Evolutionary conservation across 2,329 filamentous ascomycete species (phyloP), one percentile per base, ranked within the genome.

Genomic region (Celoporthe dispersa): DNA sequence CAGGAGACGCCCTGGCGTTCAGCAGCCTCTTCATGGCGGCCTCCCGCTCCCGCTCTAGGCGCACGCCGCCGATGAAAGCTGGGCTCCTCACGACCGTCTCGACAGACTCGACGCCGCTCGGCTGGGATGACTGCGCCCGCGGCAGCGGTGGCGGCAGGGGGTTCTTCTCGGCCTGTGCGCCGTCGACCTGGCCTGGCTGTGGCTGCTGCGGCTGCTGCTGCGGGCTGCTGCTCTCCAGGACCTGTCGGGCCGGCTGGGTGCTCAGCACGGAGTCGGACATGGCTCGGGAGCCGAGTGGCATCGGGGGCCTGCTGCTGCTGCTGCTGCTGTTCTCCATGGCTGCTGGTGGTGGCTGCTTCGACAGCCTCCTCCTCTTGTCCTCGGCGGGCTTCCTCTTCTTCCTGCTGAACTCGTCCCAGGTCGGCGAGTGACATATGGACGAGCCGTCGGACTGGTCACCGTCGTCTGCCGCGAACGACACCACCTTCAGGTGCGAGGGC

Each of bases 351-450:
- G 80, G 77, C 57, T 75, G 68, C 73, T 85, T 84, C 76, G 73
- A 80, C 68, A 64, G 71, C 68, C 76, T 82, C 73, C 77, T 82
- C 72, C 79, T 81, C 79, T 22, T 76, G 48, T 81, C 80, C 19
- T 79, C 78, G 74, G 84, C 86, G 76, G 85, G 87, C 72, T 87
- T 85, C 75, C 83, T 85, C 74, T 85, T 87, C 73, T 81, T 84
- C 28, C 84, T 82, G 2, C 83, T 82, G 73, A 87, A 87, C 31
- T 86, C 84, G 72, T 89, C 87, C 88, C 88, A 90, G 68, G 84
- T 88, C 1, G 88, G 88, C 1, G 88, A 90, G 68, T 88, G 86
- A 71, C 88, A 90, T 67, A 89, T 87, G 0, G 83, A 85, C 3
- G 83, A 84, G 63, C 82, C 78, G 64, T 83, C 83, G 64, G 82